Percentiles rank a stretch among this genome's conserved stretches.
Evolutionary conservation across 2,329 filamentous ascomycete genomes (phyloP).

Genomic region (Malbranchea cinnamomea): DNA sequence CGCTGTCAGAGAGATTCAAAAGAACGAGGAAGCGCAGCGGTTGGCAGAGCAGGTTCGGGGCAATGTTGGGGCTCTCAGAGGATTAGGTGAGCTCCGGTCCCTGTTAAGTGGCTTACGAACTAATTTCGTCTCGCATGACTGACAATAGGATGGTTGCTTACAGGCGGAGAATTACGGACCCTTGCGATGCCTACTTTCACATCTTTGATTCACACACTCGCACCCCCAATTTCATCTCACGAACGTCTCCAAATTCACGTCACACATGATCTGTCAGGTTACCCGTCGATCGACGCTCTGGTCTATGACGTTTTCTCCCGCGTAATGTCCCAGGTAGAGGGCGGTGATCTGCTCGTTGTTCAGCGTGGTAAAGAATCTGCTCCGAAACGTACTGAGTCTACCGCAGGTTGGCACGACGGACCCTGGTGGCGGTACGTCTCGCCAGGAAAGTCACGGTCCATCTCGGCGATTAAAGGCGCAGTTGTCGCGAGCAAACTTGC

Average conservation of each 20-base stretch:
- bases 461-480: conserved; percentile 66
- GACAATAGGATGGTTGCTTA: conserved; percentile 3
- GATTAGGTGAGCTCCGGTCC: conserved; percentile 45
- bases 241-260: conserved; percentile 95
- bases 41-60: conserved; percentile 91
- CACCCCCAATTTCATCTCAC: conserved; percentile 90
- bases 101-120: too few relatives aligned
- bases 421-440: conserved; percentile 71
- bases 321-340: conserved; percentile 98
- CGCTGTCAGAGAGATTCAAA: conserved; percentile 84
- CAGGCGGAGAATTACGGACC: conserved; percentile 74
- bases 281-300: conserved; percentile 84
- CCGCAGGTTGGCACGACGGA: conserved; percentile 64
- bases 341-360: conserved; percentile 83
- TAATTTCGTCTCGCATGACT: neutral
- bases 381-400: conserved; percentile 41
- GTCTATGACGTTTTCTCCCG: conserved; percentile 84
- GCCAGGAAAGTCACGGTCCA: conserved; percentile 52
- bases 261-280: conserved; percentile 87
- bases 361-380: conserved; percentile 82
- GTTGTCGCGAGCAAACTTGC: conserved; percentile 83
- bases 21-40: conserved; percentile 89
- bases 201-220: conserved; percentile 84
- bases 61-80: conserved; percentile 65
- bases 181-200: conserved; percentile 89